A percentile compares a stretch with the other conserved stretches of the same genome.
Conservation (phyloP, 345 rosid species). For the Trapa bicornis region DNA sequence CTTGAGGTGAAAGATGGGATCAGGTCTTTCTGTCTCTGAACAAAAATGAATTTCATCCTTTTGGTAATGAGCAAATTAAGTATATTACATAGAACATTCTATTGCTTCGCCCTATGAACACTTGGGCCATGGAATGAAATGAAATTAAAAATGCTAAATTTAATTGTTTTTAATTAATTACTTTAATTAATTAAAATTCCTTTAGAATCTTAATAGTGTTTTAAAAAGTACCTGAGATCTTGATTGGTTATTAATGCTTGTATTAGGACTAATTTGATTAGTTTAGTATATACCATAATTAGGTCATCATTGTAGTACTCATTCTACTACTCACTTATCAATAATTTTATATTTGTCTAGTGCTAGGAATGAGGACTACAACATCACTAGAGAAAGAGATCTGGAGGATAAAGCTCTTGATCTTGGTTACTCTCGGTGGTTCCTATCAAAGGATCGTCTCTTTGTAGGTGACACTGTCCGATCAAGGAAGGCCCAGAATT, state of each 20-base stretch:
- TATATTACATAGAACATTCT: too few relatives aligned
- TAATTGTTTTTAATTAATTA: too few relatives aligned
- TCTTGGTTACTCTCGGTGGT: conserved; percentile 64
- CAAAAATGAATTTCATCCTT: background rate
- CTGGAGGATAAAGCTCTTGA: conserved; percentile 27
- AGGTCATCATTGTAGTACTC: background rate
- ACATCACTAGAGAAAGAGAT: conserved; percentile 45
- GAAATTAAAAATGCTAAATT: too few relatives aligned
- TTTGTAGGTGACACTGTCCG: conserved; percentile 70
- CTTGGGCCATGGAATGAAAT: too few relatives aligned
- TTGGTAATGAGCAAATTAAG: background rate
- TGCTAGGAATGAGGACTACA: conserved; percentile 33
- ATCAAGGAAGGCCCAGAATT: conserved; percentile 64
- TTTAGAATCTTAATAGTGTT: too few relatives aligned
- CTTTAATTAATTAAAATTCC: too few relatives aligned
- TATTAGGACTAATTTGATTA: background rate
- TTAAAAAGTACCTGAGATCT: background rate
- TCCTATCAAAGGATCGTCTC: conserved; percentile 62
- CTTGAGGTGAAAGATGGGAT: background rate
- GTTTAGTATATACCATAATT: background rate
- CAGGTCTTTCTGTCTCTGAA: background rate
- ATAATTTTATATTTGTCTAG: conserved; percentile 21
- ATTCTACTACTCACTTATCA: background rate
- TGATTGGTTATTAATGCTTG: background rate
- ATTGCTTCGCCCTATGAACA: background rate